A percentile compares a stretch with the other conserved stretches of the same genome.
Conservation (phyloP, 306 rosid species). For the Cajanus cajan region DNA sequence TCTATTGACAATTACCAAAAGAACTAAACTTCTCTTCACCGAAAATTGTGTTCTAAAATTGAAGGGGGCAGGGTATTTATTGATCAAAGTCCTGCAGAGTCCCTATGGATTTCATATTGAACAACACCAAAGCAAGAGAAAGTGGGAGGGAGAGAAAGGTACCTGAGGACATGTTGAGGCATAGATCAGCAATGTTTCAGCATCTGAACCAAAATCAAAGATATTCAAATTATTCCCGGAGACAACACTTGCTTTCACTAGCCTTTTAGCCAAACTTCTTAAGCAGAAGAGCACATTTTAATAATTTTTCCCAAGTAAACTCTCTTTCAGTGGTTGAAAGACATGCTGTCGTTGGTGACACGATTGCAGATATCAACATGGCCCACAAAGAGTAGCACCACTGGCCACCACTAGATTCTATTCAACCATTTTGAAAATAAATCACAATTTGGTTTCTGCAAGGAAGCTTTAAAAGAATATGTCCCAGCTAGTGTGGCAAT, state of each 20-base stretch:
- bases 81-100: neutral
- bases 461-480: conserved; percentile 31
- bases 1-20: neutral
- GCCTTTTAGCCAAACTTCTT: conserved; percentile 29
- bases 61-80: conserved; percentile 23
- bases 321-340: conserved; percentile 16
- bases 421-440: conserved; percentile 36
- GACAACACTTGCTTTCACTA: conserved; percentile 22
- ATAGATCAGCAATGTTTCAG: conserved; percentile 37
- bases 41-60: neutral
- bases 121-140: neutral
- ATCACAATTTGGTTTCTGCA: conserved; percentile 26
- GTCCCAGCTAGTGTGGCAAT: conserved; percentile 31
- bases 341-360: conserved; percentile 32
- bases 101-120: neutral
- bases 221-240: conserved; percentile 2
- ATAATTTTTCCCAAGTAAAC: conserved; percentile 30
- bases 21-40: neutral
- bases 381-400: conserved; percentile 34
- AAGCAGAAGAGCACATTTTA: conserved; percentile 30
- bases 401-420: conserved; percentile 13
- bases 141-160: conserved; percentile 17
- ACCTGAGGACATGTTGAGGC: conserved; percentile 50
- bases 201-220: conserved; percentile 32
- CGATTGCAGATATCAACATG: conserved; percentile 32